phyloP scores from a whole-genome alignment of 805 yeast genomes.

The Ogataea nakhonphanomensis region DNA sequence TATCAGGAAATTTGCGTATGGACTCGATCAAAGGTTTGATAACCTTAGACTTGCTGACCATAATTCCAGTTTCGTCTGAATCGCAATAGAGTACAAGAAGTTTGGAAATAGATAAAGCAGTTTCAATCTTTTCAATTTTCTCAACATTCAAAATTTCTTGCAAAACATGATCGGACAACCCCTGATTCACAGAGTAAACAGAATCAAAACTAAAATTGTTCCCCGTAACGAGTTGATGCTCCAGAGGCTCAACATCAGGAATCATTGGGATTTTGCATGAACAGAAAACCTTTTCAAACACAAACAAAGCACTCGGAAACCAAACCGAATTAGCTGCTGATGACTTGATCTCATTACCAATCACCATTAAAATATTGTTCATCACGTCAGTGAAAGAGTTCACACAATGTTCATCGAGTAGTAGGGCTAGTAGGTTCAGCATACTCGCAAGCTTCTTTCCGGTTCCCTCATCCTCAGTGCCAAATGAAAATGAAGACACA shows the following conservation, averaged over 20 bases:
- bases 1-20: constrained; percentile 34
- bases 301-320: constrained; percentile 55
- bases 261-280: constrained; percentile 49
- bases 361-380: constrained; percentile 35
- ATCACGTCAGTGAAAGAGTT: constrained; percentile 35
- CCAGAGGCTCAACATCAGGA: constrained; percentile 39
- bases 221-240: constrained; percentile 15
- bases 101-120: constrained; percentile 54
- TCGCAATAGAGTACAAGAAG: constrained; percentile 52
- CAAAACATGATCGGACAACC: constrained; percentile 36
- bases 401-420: constrained; percentile 38
- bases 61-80: constrained; percentile 37
- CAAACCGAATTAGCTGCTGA: constrained; percentile 45
- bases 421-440: constrained; percentile 40
- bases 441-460: constrained; percentile 36
- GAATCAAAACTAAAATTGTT: constrained; percentile 15
- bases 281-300: constrained; percentile 53
- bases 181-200: constrained; percentile 22
- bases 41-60: constrained; percentile 45
- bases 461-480: constrained; percentile 19
- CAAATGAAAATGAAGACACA: constrained; percentile 34
- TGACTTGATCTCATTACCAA: constrained; percentile 36
- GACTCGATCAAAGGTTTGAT: constrained; percentile 45
- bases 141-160: constrained; percentile 40
- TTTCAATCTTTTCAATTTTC: constrained; percentile 39